These are phyloP conservation scores for Pseudocercospora eumusae DNA, from an alignment of 2,329 filamentous ascomycete genomes.

Conservation along the genomic window DNA sequence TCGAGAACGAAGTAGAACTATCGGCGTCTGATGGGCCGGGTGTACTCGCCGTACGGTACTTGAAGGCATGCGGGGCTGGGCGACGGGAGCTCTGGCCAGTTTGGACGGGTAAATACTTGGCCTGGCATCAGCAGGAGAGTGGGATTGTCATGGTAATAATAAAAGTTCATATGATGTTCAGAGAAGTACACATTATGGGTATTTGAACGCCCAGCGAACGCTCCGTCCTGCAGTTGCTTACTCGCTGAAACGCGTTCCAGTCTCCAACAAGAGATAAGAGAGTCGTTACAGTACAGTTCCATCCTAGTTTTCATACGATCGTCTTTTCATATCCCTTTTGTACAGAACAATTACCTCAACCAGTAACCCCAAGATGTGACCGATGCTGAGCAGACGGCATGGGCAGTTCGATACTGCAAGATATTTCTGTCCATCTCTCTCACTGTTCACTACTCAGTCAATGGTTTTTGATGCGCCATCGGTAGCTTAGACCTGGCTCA, in stretches of 20 bases:
- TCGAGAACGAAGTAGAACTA: neutral
- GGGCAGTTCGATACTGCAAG: neutral
- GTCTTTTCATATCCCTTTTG: neutral
- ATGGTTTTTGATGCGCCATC: neutral
- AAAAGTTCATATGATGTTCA: neutral
- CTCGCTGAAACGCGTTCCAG: neutral
- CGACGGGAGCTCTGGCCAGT: neutral
- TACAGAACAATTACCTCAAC: neutral
- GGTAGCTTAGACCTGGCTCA: conserved; percentile 58
- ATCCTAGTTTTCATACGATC: neutral
- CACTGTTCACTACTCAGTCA: neutral
- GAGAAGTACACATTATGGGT: neutral
- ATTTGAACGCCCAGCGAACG: neutral
- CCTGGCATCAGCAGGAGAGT: neutral
- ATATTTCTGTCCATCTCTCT: neutral
- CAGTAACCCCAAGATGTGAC: neutral
- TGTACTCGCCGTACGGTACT: neutral
- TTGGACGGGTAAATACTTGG: neutral
- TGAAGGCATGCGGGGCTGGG: neutral
- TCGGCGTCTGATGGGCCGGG: neutral
- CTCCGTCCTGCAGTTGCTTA: conserved; percentile 1
- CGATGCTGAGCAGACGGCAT: neutral
- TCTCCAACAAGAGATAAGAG: neutral
- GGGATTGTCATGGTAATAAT: neutral
- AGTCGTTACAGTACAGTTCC: conserved; percentile 11